Percentiles rank a stretch among this genome's conserved stretches.
These are phyloP conservation scores for Elsinoe fawcettii DNA, from an alignment of 2,329 filamentous ascomycete species.

Conservation along the genomic window DNA sequence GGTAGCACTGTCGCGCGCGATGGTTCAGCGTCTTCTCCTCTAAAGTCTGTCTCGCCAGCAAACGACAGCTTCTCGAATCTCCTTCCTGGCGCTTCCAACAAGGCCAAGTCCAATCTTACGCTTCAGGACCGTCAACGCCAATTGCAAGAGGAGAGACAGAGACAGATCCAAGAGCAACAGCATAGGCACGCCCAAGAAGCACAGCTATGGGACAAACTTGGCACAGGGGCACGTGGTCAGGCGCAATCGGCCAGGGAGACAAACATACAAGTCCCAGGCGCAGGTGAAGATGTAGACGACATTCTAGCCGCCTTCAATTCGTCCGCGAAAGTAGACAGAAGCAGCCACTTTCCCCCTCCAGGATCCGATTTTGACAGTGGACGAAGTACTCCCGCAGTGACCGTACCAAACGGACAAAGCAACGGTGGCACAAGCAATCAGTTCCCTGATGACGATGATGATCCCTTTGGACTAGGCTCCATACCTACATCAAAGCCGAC, in stretches of 20 bases:
- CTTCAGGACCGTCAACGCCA: slow-evolving; percentile 58
- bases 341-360: slow-evolving; percentile 50
- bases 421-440: not conserved
- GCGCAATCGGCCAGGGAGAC: not conserved
- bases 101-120: slow-evolving; percentile 60
- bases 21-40: slow-evolving; percentile 38
- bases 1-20: slow-evolving; percentile 31
- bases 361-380: slow-evolving; percentile 31
- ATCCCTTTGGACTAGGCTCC: slow-evolving; percentile 70
- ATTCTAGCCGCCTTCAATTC: slow-evolving; percentile 55
- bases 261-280: slow-evolving; percentile 11
- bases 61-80: slow-evolving; percentile 73
- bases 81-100: slow-evolving; percentile 55
- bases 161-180: slow-evolving; percentile 66
- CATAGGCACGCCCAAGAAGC: slow-evolving; percentile 39
- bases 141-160: slow-evolving; percentile 68
- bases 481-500: slow-evolving; percentile 21
- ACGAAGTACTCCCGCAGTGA: slow-evolving; percentile 32
- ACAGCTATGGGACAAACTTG: slow-evolving; percentile 19
- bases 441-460: slow-evolving; percentile 58
- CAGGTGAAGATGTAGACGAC: slow-evolving; percentile 46
- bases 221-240: slow-evolving; percentile 22
- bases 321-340: slow-evolving; percentile 50
- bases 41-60: slow-evolving; percentile 45
- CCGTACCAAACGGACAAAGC: slow-evolving; percentile 10